Percentiles rank a stretch among this genome's conserved stretches.
phyloP scores from a whole-genome alignment of 2,329 filamentous ascomycete species.

The Stenocarpella maydis region DNA sequence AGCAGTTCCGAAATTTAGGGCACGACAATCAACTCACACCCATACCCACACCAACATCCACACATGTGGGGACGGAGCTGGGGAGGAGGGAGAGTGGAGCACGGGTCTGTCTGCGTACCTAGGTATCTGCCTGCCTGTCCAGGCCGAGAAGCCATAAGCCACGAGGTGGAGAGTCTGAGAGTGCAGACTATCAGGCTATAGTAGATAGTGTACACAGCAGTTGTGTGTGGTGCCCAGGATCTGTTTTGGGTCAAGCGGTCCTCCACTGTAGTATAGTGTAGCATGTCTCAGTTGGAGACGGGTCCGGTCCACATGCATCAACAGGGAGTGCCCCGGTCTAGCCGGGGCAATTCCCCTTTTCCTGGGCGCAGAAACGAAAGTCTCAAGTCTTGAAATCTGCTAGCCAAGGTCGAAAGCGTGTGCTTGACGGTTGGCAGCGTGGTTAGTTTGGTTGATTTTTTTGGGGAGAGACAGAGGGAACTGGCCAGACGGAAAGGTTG shows the following conservation, averaged over 20 bases:
- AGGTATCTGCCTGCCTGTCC: not conserved
- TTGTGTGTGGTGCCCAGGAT: constrained; percentile 9
- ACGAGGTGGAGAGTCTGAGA: not conserved
- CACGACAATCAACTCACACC: not conserved
- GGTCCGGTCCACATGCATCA: constrained; percentile 18
- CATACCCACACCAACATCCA: not conserved
- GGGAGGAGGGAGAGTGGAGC: not conserved
- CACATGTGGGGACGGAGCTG: not conserved
- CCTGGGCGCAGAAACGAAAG: constrained; percentile 19
- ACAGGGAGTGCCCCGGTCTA: constrained; percentile 19
- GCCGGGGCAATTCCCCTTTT: constrained; percentile 19
- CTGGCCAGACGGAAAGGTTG: not conserved
- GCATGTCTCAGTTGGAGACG: constrained; percentile 18
- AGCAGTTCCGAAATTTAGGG: constrained; percentile 2
- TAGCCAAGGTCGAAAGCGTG: constrained; percentile 12
- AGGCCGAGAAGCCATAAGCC: constrained; percentile 8
- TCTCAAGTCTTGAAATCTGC: constrained; percentile 6
- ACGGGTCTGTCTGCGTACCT: not conserved
- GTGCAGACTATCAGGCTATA: no score
- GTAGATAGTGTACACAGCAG: not conserved
- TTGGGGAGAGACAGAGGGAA: not conserved
- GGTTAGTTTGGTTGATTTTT: constrained; percentile 2
- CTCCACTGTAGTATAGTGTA: constrained; percentile 21
- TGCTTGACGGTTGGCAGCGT: not conserved
- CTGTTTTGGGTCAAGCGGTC: constrained; percentile 21